Conservation (phyloP, 192 early-diverging fungal genomes). For the Linnemannia exigua region DNA sequence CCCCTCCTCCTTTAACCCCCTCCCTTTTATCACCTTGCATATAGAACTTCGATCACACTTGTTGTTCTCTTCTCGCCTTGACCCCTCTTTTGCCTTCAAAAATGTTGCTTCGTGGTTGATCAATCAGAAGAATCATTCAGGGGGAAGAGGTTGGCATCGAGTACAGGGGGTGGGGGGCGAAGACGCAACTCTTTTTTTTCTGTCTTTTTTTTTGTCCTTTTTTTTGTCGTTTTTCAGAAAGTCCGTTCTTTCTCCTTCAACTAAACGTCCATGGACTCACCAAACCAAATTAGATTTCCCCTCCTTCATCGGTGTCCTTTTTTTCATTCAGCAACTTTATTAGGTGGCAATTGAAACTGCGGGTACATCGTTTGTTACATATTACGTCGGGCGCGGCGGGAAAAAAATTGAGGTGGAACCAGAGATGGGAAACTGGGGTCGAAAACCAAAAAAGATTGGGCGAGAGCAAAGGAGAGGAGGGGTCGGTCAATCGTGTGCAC, state of each 20-base stretch:
- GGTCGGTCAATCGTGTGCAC: neutral
- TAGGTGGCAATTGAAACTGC: neutral
- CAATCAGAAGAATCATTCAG: too few species aligned
- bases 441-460: neutral
- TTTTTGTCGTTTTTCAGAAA: neutral
- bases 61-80: too few species aligned
- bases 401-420: slow-evolving; percentile 1
- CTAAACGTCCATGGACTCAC: neutral
- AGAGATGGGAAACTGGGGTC: neutral
- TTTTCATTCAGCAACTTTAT: neutral
- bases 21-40: too few species aligned
- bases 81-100: too few species aligned
- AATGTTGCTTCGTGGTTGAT: too few species aligned
- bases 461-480: neutral
- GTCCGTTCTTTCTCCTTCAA: neutral
- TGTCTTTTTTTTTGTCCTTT: neutral
- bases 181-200: too few species aligned
- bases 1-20: too few species aligned
- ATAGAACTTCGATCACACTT: too few species aligned
- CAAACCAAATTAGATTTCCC: slow-evolving; percentile 1
- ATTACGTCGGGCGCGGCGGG: neutral
- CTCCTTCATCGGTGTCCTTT: neutral
- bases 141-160: too few species aligned
- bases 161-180: too few species aligned
- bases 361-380: neutral